Conservation (phyloP, 208 protist genomes). For the Vickermania ingenoplastis region DNA sequence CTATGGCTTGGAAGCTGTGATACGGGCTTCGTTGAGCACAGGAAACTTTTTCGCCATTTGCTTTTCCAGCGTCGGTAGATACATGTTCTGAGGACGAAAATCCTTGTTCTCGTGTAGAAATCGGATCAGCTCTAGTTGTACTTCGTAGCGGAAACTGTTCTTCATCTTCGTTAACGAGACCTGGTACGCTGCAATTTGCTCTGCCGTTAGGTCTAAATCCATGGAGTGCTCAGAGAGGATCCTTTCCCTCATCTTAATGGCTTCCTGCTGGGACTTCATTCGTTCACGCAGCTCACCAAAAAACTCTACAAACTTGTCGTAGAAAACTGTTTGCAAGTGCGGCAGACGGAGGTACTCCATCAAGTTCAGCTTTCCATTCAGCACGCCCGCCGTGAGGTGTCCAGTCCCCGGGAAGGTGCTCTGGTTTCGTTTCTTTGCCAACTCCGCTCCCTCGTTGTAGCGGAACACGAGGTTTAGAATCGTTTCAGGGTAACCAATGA, state of each 20-base stretch:
- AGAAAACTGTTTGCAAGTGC: conserved; percentile 61
- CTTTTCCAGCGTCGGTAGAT: conserved; percentile 57
- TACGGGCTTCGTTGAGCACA: neutral
- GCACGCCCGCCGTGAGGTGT: conserved; percentile 25
- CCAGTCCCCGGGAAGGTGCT: conserved; percentile 3
- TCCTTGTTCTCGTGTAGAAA: conserved; percentile 84
- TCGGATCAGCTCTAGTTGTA: conserved; percentile 74
- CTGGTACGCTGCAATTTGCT: conserved; percentile 24
- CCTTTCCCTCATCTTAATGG: conserved; percentile 23
- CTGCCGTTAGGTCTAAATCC: conserved; percentile 12
- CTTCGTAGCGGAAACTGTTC: conserved; percentile 35
- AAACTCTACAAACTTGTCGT: conserved; percentile 59
- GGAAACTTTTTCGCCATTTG: conserved; percentile 12
- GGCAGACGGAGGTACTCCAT: conserved; percentile 68
- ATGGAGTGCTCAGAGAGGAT: conserved; percentile 24
- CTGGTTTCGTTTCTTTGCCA: neutral
- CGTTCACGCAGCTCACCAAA: conserved; percentile 46
- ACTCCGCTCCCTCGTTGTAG: conserved; percentile 40
- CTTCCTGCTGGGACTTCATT: conserved; percentile 36
- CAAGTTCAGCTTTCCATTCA: conserved; percentile 47
- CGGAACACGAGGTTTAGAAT: conserved; percentile 73
- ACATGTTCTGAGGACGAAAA: conserved; percentile 61
- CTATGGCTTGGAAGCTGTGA: neutral
- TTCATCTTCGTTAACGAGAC: conserved; percentile 28
- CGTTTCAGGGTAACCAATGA: conserved; percentile 78